Conservation (phyloP, 2,329 filamentous ascomycete genomes). For the Alternaria viburni region DNA sequence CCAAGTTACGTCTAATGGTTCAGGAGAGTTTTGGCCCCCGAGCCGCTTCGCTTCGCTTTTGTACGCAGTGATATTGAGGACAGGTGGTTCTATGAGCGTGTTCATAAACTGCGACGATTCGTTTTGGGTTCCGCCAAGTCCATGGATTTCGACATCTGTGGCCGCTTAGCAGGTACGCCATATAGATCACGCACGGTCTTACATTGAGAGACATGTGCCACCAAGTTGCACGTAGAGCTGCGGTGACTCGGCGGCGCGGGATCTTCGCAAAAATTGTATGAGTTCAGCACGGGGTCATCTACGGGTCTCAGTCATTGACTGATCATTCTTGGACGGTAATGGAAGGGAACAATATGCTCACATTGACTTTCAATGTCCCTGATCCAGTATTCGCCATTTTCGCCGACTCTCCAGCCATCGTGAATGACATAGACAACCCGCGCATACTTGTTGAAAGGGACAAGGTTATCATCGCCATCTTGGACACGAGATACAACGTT, state of each 20-base stretch:
- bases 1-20: not conserved
- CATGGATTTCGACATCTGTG: not conserved
- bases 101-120: not conserved
- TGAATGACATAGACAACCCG: not conserved
- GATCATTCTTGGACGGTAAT: not conserved
- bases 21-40: not conserved
- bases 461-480: not conserved
- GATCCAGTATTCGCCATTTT: not conserved
- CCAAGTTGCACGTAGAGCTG: not conserved
- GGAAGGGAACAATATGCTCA: not conserved
- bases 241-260: rapidly evolving
- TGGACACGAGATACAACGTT: not conserved
- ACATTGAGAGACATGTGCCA: not conserved
- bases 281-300: not conserved
- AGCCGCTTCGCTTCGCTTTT: not conserved
- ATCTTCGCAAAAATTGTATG: rapidly evolving
- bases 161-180: not conserved
- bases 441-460: not conserved
- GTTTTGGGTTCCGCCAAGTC: not conserved
- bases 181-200: not conserved
- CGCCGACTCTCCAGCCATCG: not conserved
- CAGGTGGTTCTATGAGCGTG: not conserved
- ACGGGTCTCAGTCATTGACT: not conserved
- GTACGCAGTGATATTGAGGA: not conserved
- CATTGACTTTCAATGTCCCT: rapidly evolving